Percentiles rank a stretch among this genome's conserved stretches.
These are phyloP conservation scores for Hericium coralloides DNA, from an alignment of 768 basidiomycete species.

Conservation along the genomic window DNA sequence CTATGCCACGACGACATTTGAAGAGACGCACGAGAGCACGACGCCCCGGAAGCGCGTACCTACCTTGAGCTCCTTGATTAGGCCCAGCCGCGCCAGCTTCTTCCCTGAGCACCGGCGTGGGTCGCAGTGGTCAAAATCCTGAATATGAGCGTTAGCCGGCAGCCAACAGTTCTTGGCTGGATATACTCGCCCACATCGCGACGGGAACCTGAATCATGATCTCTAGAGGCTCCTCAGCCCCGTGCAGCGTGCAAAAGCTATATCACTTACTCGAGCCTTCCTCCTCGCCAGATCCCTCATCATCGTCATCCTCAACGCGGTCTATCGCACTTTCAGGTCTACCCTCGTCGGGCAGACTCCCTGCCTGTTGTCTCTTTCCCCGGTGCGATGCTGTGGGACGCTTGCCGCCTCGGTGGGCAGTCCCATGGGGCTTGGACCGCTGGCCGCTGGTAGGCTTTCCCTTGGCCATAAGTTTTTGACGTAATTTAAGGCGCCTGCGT, in stretches of 20 bases:
- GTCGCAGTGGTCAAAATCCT: slow-evolving; percentile 99
- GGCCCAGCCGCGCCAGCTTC: slow-evolving; percentile 76
- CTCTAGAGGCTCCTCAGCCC: slow-evolving; percentile 2
- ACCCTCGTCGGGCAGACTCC: slow-evolving; percentile 6
- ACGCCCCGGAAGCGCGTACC: slow-evolving; percentile 85
- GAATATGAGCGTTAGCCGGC: background rate
- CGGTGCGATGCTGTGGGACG: background rate
- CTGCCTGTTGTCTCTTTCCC: background rate
- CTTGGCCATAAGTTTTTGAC: background rate
- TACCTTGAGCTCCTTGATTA: slow-evolving; percentile 77
- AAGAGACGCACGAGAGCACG: slow-evolving; percentile 74
- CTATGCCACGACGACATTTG: background rate
- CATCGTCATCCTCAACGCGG: slow-evolving; percentile 28
- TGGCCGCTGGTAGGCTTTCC: background rate
- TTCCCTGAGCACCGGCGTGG: slow-evolving; percentile 84
- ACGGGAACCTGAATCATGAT: slow-evolving; percentile 51
- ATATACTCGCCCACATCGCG: slow-evolving; percentile 88
- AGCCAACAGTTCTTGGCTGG: background rate
- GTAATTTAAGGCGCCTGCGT: too few relatives aligned
- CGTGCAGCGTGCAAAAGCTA: background rate
- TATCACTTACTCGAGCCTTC: slow-evolving; percentile 1
- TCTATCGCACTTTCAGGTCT: slow-evolving; percentile 54
- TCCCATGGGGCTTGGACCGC: background rate
- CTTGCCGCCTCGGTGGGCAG: background rate
- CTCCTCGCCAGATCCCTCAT: slow-evolving; percentile 11